Evolutionary conservation across 2,329 filamentous ascomycete genomes (phyloP).

Genomic region (Lecanicillium sp.): DNA sequence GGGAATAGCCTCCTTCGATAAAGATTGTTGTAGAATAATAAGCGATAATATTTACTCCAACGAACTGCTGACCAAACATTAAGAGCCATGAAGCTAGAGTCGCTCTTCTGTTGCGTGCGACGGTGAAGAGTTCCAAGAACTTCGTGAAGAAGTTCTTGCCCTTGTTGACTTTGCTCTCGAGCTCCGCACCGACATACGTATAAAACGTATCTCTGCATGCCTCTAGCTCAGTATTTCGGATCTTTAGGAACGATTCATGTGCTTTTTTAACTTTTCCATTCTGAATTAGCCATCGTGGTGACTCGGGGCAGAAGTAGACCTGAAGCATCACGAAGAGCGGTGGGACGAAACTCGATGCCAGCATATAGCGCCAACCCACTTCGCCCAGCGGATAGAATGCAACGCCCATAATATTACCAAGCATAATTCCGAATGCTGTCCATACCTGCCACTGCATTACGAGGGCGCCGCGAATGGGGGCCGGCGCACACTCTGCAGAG

Average conservation of each 20-base stretch:
- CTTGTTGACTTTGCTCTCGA: conserved; percentile 18
- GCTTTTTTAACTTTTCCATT: conserved; percentile 42
- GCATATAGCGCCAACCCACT: conserved; percentile 23
- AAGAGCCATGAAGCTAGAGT: conserved; percentile 56
- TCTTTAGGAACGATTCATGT: conserved; percentile 41
- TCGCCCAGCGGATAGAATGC: conserved; percentile 19
- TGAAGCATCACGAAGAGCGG: conserved; percentile 42
- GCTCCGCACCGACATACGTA: conserved; percentile 27
- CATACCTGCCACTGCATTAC: conserved; percentile 31
- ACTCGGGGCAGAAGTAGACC: conserved; percentile 48
- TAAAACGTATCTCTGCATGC: conserved; percentile 53
- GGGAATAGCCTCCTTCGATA: conserved; percentile 16
- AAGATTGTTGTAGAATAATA: conserved; percentile 24
- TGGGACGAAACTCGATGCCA: conserved; percentile 46
- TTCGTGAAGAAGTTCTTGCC: conserved; percentile 37
- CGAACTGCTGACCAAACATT: conserved; percentile 50
- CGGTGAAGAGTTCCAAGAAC: conserved; percentile 43
- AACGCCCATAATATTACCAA: conserved; percentile 30
- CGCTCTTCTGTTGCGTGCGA: conserved; percentile 48
- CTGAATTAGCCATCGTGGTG: conserved; percentile 46
- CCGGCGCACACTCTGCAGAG: conserved; percentile 28
- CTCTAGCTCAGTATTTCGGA: conserved; percentile 48
- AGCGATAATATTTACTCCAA: conserved; percentile 21
- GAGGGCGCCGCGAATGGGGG: conserved; percentile 29
- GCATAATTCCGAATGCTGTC: conserved; percentile 28